A percentile compares a stretch with the other conserved stretches of the same genome.
phyloP scores from a whole-genome alignment of 768 basidiomycete genomes.

The Cystobasidium ongulense region DNA sequence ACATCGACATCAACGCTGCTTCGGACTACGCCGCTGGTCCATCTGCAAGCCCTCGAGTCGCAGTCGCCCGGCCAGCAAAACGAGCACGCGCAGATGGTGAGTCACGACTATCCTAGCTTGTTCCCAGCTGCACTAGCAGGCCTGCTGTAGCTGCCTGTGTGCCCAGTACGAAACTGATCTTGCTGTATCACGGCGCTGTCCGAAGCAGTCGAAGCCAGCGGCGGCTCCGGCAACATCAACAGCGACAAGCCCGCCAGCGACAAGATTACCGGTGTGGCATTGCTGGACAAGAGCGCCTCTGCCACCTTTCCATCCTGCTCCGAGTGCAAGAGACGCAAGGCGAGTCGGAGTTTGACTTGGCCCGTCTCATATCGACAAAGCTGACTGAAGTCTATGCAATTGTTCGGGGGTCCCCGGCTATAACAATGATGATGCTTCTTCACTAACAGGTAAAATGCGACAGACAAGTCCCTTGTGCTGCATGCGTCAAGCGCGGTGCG shows the following conservation, averaged over 20 bases:
- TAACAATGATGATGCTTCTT: not conserved
- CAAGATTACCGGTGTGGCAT: not conserved
- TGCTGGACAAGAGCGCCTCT: not conserved
- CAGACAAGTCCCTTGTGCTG: slow-evolving; percentile 7
- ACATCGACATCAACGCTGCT: not conserved
- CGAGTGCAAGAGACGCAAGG: not conserved
- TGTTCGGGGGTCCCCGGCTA: not conserved
- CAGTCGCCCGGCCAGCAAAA: not conserved
- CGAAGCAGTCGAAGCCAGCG: too few relatives aligned
- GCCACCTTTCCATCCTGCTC: not conserved
- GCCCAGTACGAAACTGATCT: too few relatives aligned
- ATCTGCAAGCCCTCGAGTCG: not conserved
- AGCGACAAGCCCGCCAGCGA: not conserved
- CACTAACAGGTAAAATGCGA: slow-evolving; percentile 16
- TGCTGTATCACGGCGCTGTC: not conserved
- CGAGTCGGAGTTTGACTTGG: not conserved
- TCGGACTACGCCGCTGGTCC: not conserved
- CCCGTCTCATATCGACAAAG: too few relatives aligned
- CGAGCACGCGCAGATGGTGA: not conserved
- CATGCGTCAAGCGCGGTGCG: slow-evolving; percentile 23
- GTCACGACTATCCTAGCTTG: not conserved
- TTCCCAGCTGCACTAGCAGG: too few relatives aligned
- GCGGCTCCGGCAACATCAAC: too few relatives aligned
- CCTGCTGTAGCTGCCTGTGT: too few relatives aligned
- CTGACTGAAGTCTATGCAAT: too few relatives aligned